Evolutionary conservation across 495 filamentous ascomycete species (phyloP).

Genomic region (Penicillium crystallinum): DNA sequence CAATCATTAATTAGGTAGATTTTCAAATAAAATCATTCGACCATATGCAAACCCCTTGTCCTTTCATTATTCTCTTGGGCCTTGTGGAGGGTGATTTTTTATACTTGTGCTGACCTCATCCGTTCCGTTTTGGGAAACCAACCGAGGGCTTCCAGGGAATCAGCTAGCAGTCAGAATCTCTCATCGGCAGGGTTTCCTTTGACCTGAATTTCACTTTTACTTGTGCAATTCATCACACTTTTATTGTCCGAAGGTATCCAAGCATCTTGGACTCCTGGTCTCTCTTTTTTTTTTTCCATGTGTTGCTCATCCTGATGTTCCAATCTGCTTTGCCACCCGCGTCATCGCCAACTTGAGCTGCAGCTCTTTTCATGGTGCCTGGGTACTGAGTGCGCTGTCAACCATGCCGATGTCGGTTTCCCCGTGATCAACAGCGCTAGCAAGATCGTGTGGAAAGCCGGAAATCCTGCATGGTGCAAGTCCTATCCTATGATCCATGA

Average conservation of each 20-base stretch:
- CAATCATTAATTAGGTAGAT: too few relatives aligned
- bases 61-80: too few relatives aligned
- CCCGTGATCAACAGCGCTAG: slow-evolving; percentile 9
- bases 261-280: neutral
- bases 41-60: too few relatives aligned
- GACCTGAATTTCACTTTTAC: neutral
- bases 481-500: neutral
- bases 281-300: neutral
- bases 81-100: neutral
- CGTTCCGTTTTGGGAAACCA: neutral
- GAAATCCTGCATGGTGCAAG: neutral
- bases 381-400: slow-evolving; percentile 5
- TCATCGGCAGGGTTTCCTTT: neutral
- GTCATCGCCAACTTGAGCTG: slow-evolving; percentile 18
- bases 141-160: neutral
- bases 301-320: slow-evolving; percentile 11
- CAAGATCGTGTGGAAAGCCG: slow-evolving; percentile 4
- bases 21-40: too few relatives aligned
- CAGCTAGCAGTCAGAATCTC: neutral
- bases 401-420: slow-evolving; percentile 6
- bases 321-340: slow-evolving; percentile 22
- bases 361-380: slow-evolving; percentile 10
- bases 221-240: neutral
- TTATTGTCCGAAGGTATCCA: neutral
- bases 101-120: slow-evolving; percentile 1